Base-by-base conservation (phyloP, 495 filamentous ascomycete species). In the Aspergillus cavernicola region DNA sequence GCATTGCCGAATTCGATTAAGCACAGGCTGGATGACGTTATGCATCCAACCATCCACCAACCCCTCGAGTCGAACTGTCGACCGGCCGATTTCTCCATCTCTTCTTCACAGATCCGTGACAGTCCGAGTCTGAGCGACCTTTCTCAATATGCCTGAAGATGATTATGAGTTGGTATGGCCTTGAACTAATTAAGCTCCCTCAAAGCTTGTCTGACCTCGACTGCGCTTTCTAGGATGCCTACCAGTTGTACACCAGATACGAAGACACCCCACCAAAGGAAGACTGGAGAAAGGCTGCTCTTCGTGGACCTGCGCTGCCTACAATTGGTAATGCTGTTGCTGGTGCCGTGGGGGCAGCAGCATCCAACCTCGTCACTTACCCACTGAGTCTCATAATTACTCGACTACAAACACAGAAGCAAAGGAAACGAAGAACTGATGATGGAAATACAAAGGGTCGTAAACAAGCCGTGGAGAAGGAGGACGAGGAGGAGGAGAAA, bases 301-400 rank as follows among this genome's bases (percentile, higher is more conserved):
- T 77, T 24, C 59, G 64, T 1, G 74, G 76, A 3, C 74, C 76
- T 56, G 79, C 81, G 7, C 80, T 96, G n/a, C 88, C 90, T 46
- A 86, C 89, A 5, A 73, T 95, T n/a, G 89, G 89, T 16, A 92
- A 96, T 74, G 92, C 92, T 43, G 65, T 88, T 18, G 87, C 90
- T 15, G 91, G 91, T 43, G 83, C 88, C 23, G 75, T 83, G 12
- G 91, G 90, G 13, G 85, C 89, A 3, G 85, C 89, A 10, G 79
- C 95, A 44, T 90, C 90, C 3, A 92, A 90, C 61, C 69, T 92
- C 42, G 68, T 83, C 37, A 83, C 86, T 9, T 95, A 96, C 65
- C 92, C 92, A 2, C 80, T 96, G 20, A 87, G 87, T 62, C 78
- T 95, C n/a, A 84, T 92, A 50, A 85, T 90, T 53, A 89, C 90